Percentiles rank a stretch among this genome's conserved stretches.
These are phyloP conservation scores for Botrytis medusae DNA, from an alignment of 2,329 filamentous ascomycete genomes.

Conservation along the genomic window DNA sequence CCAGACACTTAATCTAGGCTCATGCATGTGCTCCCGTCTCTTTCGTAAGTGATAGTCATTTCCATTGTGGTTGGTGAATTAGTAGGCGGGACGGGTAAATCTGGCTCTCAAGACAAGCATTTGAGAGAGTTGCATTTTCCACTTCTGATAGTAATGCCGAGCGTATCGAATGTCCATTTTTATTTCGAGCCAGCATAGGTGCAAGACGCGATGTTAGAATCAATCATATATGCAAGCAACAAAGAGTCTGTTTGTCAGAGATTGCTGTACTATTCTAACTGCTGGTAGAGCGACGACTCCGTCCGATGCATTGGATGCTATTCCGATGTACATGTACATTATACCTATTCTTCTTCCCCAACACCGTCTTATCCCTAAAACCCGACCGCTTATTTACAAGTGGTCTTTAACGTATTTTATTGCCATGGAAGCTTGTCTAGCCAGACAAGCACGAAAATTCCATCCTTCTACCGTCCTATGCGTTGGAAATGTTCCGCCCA, in stretches of 20 bases:
- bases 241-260: neutral
- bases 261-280: conserved; percentile 1
- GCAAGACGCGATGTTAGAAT: neutral
- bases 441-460: neutral
- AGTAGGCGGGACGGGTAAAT: neutral
- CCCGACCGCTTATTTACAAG: neutral
- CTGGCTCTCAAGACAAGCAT: neutral
- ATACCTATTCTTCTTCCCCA: neutral
- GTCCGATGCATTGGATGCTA: neutral
- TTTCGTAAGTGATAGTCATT: neutral
- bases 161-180: neutral
- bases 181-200: neutral
- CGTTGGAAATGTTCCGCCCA: neutral
- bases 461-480: conserved; percentile 15
- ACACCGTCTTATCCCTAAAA: neutral
- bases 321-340: conserved; percentile 1
- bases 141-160: neutral
- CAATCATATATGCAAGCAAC: neutral
- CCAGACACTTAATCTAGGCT: conserved; percentile 6
- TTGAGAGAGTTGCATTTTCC: neutral
- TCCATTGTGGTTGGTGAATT: neutral
- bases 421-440: neutral
- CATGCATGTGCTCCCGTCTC: conserved; percentile 12
- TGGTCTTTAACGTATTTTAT: conserved; percentile 13
- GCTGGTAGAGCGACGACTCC: neutral